Evolutionary conservation across 306 rosid species (phyloP).

Genomic region (Sindora glabra): DNA sequence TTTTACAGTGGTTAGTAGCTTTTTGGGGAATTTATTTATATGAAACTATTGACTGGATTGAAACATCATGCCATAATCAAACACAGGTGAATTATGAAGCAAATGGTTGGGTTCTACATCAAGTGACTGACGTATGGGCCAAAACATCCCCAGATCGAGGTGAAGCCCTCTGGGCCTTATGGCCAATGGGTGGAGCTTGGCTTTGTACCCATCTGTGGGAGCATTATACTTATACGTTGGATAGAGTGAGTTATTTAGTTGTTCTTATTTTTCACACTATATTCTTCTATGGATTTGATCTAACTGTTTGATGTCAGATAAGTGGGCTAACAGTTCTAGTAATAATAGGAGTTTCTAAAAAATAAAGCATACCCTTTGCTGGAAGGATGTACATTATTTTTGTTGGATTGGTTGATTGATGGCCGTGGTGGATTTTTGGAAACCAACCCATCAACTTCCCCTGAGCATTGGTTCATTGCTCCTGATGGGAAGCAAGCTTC

Average conservation of each 20-base stretch:
- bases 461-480: conserved; percentile 63
- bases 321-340: not conserved
- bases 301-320: no score
- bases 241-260: conserved; percentile 60
- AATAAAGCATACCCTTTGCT: conserved; percentile 68
- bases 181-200: conserved; percentile 97
- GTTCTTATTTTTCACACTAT: no score
- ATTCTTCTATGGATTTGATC: no score
- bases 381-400: conserved; percentile 66
- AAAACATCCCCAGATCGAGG: conserved; percentile 66
- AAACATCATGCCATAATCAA: no score
- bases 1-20: no score
- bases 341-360: conserved; percentile 63
- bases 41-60: no score
- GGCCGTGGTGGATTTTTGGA: conserved; percentile 53
- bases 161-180: conserved; percentile 65
- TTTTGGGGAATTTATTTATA: no score
- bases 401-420: conserved; percentile 74
- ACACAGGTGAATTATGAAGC: conserved; percentile 66
- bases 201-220: conserved; percentile 77
- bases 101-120: conserved; percentile 80
- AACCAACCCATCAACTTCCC: conserved; percentile 87
- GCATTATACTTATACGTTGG: conserved; percentile 62
- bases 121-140: conserved; percentile 68
- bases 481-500: conserved; percentile 67